phyloP scores from a whole-genome alignment of 1,284 basidiomycete genomes.

The Schizophyllum amplum region DNA sequence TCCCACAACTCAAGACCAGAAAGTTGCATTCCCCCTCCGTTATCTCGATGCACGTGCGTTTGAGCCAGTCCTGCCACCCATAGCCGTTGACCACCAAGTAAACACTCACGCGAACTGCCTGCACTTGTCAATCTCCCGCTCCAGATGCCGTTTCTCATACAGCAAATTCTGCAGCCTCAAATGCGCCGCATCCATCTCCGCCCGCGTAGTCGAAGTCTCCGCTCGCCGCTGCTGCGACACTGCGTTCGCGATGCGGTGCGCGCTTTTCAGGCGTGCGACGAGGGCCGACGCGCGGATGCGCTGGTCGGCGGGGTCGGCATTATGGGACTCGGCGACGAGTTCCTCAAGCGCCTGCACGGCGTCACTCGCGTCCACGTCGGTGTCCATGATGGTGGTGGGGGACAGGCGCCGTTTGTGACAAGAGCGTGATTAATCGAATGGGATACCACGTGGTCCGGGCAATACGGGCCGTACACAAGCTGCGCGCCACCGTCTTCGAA shows the following conservation, averaged over 20 bases:
- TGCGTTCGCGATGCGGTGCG: conserved; percentile 60
- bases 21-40: too few species aligned
- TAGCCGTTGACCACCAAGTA: conserved; percentile 5
- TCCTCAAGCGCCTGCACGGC: conserved; percentile 54
- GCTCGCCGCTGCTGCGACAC: conserved; percentile 63
- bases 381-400: not conserved
- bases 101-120: conserved; percentile 71
- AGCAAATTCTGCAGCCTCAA: conserved; percentile 74
- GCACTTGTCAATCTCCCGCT: conserved; percentile 82
- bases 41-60: too few species aligned
- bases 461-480: not conserved
- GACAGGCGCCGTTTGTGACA: not conserved
- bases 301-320: conserved; percentile 39
- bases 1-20: conserved; percentile 7
- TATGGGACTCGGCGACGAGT: conserved; percentile 39
- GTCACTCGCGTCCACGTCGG: conserved; percentile 13
- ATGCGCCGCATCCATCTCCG: conserved; percentile 78
- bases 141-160: conserved; percentile 77
- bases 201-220: conserved; percentile 62
- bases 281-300: conserved; percentile 63
- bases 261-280: conserved; percentile 29
- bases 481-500: not conserved
- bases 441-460: not conserved
- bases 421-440: not conserved
- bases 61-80: too few species aligned